Percentiles rank a stretch among this genome's conserved stretches.
Conservation (phyloP, 306 rosid species). For the Cercis canadensis region DNA sequence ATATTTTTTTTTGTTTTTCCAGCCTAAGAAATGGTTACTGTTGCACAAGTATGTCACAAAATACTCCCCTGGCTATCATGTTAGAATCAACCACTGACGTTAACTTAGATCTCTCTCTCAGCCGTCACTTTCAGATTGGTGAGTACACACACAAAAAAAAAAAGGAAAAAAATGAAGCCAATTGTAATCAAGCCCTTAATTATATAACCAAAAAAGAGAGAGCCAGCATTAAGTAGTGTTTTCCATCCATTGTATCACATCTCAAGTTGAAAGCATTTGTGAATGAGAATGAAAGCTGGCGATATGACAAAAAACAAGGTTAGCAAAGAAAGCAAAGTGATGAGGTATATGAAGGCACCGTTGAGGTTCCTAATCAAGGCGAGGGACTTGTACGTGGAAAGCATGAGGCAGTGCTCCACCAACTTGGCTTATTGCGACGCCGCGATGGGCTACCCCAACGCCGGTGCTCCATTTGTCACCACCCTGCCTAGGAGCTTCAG, state of each 20-base stretch:
- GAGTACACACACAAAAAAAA: too few species aligned
- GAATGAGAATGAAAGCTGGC: not conserved
- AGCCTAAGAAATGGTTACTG: too few species aligned
- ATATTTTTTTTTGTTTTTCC: too few species aligned
- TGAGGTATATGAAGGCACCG: slow-evolving; percentile 49
- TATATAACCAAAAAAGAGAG: too few species aligned
- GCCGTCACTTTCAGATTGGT: not conserved
- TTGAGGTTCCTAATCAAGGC: slow-evolving; percentile 45
- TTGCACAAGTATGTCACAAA: too few species aligned
- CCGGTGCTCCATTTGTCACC: slow-evolving; percentile 25
- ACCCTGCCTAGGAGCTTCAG: slow-evolving; percentile 63
- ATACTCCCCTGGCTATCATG: too few species aligned
- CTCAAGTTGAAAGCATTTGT: too few species aligned
- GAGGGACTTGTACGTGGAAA: slow-evolving; percentile 57
- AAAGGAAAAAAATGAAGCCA: not conserved
- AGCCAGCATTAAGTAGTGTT: too few species aligned
- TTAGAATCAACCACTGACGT: too few species aligned
- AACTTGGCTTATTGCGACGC: slow-evolving; percentile 34
- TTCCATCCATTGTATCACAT: too few species aligned
- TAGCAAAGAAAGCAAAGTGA: slow-evolving; percentile 32
- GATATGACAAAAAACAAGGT: slow-evolving; percentile 34
- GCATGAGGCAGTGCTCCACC: slow-evolving; percentile 50
- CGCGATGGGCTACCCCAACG: slow-evolving; percentile 43
- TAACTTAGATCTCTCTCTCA: not conserved
- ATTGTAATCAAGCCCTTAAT: not conserved